Conservation (phyloP, 1,139 yeast species). For the Wickerhamomyces sp. region DNA sequence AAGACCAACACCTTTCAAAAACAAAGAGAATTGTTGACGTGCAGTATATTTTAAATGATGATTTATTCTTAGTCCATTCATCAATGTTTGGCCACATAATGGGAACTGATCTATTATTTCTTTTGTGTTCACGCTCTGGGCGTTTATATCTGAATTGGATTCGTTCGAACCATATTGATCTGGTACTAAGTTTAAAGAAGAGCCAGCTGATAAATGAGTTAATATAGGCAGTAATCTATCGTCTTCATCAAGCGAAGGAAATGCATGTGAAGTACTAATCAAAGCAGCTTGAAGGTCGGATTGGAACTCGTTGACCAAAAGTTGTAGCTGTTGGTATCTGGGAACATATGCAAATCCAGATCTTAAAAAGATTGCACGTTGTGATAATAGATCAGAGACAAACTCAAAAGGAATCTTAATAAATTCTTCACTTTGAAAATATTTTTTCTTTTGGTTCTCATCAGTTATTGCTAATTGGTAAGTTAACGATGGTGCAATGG, state of each 20-base stretch:
- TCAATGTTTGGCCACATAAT: constrained; percentile 70
- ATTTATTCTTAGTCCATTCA: constrained; percentile 51
- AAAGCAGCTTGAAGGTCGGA: constrained; percentile 49
- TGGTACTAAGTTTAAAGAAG: constrained; percentile 43
- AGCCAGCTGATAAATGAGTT: constrained; percentile 73
- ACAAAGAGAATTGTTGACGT: constrained; percentile 80
- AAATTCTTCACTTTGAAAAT: constrained; percentile 53
- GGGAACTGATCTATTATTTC: constrained; percentile 69
- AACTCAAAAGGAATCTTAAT: constrained; percentile 85
- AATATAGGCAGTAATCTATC: constrained; percentile 83
- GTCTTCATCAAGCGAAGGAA: constrained; percentile 89
- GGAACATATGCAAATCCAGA: constrained; percentile 84
- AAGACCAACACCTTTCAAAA: constrained; percentile 86
- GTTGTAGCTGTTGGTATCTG: constrained; percentile 67
- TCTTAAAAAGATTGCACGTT: constrained; percentile 61
- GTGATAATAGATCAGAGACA: constrained; percentile 69
- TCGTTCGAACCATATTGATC: constrained; percentile 30
- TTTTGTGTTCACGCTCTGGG: constrained; percentile 54
- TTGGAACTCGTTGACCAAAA: constrained; percentile 65
- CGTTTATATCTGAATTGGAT: constrained; percentile 48
- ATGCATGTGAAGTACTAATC: constrained; percentile 64
- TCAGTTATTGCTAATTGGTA: constrained; percentile 30
- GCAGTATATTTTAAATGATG: constrained; percentile 80
- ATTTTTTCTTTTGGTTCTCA: constrained; percentile 27
- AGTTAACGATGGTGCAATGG: constrained; percentile 31